Conservation (phyloP, 1,284 basidiomycete species). For the Microbotryum lychnidis-dioicae region DNA sequence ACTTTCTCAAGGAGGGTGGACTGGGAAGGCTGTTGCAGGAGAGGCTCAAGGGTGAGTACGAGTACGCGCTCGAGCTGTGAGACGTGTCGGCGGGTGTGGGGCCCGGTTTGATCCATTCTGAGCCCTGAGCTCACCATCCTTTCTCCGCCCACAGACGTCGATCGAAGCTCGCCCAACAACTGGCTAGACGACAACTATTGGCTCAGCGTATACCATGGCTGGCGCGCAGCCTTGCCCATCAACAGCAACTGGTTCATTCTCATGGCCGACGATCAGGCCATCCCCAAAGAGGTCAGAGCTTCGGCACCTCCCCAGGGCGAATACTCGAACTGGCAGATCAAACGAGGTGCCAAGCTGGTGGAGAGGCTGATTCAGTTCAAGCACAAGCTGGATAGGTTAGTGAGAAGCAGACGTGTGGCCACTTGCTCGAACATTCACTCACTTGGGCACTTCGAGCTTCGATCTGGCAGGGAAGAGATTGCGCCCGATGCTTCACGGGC, state of each 20-base stretch:
- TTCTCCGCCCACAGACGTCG: constrained; percentile 55
- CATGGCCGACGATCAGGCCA: constrained; percentile 51
- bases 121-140: constrained; percentile 22
- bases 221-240: constrained; percentile 74
- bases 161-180: constrained; percentile 75
- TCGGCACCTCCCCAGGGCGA: constrained; percentile 29
- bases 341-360: constrained; percentile 75
- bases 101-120: background rate
- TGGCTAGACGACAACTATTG: constrained; percentile 96
- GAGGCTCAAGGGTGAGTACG: constrained; percentile 63
- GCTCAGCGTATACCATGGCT: constrained; percentile 84
- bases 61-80: constrained; percentile 35
- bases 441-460: too few relatives aligned
- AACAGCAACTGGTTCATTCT: constrained; percentile 98
- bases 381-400: constrained; percentile 54
- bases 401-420: constrained; percentile 27
- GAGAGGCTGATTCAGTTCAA: constrained; percentile 73
- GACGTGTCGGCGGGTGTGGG: constrained; percentile 5
- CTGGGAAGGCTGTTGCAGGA: constrained; percentile 68
- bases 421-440: too few relatives aligned
- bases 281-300: constrained; percentile 38
- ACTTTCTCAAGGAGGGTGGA: constrained; percentile 57
- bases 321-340: constrained; percentile 72
- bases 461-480: constrained; percentile 44
- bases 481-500: constrained; percentile 48